phyloP scores from a whole-genome alignment of 2,329 filamentous ascomycete species.

The Cadophora gregata region DNA sequence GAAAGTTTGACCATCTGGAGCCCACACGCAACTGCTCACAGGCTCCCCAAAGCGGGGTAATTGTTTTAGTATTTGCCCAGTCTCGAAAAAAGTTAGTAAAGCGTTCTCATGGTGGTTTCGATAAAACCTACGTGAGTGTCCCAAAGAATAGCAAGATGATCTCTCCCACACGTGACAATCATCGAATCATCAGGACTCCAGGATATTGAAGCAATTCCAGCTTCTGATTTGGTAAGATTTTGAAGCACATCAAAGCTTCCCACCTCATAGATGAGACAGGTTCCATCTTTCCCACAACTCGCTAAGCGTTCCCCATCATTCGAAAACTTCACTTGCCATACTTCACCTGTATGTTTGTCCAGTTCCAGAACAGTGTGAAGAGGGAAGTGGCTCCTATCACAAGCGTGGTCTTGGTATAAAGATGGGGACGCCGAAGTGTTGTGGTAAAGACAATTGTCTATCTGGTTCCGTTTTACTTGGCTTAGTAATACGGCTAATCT shows the following conservation, averaged over 20 bases:
- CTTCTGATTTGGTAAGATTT: constrained; percentile 67
- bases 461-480: constrained; percentile 83
- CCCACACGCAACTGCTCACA: constrained; percentile 90
- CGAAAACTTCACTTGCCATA: constrained; percentile 92
- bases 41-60: constrained; percentile 79
- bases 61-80: constrained; percentile 65
- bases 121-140: constrained; percentile 63
- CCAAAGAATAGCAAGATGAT: constrained; percentile 78
- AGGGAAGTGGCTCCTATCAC: constrained; percentile 81
- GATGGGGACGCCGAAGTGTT: constrained; percentile 81
- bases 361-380: constrained; percentile 73
- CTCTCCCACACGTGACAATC: constrained; percentile 82
- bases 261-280: constrained; percentile 84
- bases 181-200: constrained; percentile 94
- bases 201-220: constrained; percentile 77
- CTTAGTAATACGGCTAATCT: constrained; percentile 81
- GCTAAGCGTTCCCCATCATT: constrained; percentile 84
- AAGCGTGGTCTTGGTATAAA: constrained; percentile 86
- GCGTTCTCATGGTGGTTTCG: not conserved
- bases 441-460: constrained; percentile 85
- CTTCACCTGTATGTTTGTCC: constrained; percentile 76
- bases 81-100: constrained; percentile 51
- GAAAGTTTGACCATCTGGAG: constrained; percentile 76
- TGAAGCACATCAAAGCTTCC: constrained; percentile 69
- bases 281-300: constrained; percentile 77